A percentile compares a stretch with the other conserved stretches of the same genome.
Conservation (phyloP, 805 yeast genomes). For the Nakazawaea pomicola region DNA sequence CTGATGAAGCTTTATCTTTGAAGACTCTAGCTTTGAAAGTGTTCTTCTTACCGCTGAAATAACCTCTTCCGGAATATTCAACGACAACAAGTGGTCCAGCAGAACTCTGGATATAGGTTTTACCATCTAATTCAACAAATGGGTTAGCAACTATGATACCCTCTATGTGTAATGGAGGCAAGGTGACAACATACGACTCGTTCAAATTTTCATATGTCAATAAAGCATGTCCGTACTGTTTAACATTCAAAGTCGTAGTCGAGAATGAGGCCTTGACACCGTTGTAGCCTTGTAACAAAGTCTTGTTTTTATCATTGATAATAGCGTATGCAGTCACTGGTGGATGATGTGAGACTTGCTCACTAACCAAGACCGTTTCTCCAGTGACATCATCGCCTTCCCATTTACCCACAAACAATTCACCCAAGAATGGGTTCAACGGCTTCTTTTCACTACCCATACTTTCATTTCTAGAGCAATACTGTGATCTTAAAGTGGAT, state of each 20-base stretch:
- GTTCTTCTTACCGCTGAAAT: conserved; percentile 92
- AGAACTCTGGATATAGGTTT: conserved; percentile 77
- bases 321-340: conserved; percentile 94
- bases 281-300: conserved; percentile 80
- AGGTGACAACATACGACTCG: conserved; percentile 74
- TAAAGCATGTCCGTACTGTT: conserved; percentile 89
- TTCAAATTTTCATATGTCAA: conserved; percentile 55
- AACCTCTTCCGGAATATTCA: conserved; percentile 90
- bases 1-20: conserved; percentile 44
- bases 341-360: conserved; percentile 97
- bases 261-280: conserved; percentile 83
- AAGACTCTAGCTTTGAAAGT: conserved; percentile 81
- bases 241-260: conserved; percentile 71
- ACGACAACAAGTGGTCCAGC: conserved; percentile 68
- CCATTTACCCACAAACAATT: conserved; percentile 90
- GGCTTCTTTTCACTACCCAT: conserved; percentile 98
- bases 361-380: conserved; percentile 74
- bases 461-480: conserved; percentile 85
- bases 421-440: conserved; percentile 93
- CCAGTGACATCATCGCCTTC: conserved; percentile 54
- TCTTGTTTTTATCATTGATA: conserved; percentile 64
- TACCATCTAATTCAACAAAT: conserved; percentile 89
- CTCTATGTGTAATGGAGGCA: conserved; percentile 93
- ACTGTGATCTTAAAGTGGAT: conserved; percentile 87
- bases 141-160: conserved; percentile 90